A percentile compares a stretch with the other conserved stretches of the same genome.
Conservation (phyloP, 2,329 filamentous ascomycete genomes). For the Bipolaris gigantea region DNA sequence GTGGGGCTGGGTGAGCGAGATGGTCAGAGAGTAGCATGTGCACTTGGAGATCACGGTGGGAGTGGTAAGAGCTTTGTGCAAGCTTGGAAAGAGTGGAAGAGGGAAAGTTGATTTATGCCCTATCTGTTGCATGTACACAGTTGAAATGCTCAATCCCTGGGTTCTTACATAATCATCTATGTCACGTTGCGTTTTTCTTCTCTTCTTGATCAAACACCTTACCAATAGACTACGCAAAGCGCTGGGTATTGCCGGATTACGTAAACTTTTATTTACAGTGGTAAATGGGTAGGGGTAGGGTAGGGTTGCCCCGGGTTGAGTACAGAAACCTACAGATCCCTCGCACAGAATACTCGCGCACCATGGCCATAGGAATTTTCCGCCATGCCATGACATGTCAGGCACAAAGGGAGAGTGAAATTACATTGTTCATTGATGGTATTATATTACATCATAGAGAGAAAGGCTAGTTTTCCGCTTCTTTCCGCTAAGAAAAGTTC, state of each 20-base stretch:
- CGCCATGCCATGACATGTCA: neutral
- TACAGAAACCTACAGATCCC: too few species aligned
- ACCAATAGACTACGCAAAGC: too few species aligned
- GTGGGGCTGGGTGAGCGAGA: constrained; percentile 28
- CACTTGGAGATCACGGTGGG: neutral
- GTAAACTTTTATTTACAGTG: too few species aligned
- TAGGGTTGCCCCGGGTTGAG: too few species aligned
- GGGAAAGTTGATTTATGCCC: neutral
- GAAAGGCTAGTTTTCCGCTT: constrained; percentile 21
- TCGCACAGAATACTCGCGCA: too few species aligned
- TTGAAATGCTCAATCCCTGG: too few species aligned
- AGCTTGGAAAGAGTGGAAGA: constrained; percentile 7
- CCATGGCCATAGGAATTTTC: too few species aligned
- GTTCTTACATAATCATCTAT: too few species aligned
- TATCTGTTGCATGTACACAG: neutral
- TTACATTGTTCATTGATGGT: constrained; percentile 25
- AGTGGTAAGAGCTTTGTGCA: neutral
- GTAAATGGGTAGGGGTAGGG: too few species aligned
- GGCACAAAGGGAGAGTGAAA: neutral
- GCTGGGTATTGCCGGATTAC: too few species aligned
- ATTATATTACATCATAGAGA: constrained; percentile 36
- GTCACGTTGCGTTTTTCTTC: too few species aligned
- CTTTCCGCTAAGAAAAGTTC: constrained; percentile 21
- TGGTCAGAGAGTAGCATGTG: neutral
- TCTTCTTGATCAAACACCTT: too few species aligned